These are phyloP conservation scores for Zanthoxylum bungeanum DNA, from an alignment of 345 rosid species.

Conservation along the genomic window DNA sequence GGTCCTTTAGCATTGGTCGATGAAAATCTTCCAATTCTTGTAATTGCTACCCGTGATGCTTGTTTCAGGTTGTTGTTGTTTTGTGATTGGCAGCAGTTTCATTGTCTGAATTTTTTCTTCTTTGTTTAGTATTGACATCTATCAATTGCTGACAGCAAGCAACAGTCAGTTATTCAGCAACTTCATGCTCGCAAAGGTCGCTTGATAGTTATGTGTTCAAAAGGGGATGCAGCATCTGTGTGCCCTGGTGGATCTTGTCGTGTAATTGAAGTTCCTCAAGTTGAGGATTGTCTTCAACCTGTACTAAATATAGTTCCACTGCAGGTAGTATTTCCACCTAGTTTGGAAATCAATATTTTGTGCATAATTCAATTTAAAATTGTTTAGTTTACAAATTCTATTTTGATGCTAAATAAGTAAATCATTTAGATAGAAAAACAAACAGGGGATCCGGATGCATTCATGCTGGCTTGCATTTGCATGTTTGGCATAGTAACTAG, in stretches of 20 bases:
- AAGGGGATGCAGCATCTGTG: constrained; percentile 80
- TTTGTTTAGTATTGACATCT: constrained; percentile 13
- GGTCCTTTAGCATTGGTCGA: constrained; percentile 97
- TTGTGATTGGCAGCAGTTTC: neutral
- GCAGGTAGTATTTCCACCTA: constrained; percentile 47
- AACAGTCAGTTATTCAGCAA: constrained; percentile 92
- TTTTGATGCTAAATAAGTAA: neutral
- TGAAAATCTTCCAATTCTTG: constrained; percentile 78
- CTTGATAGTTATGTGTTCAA: constrained; percentile 72
- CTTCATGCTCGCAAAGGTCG: constrained; percentile 90
- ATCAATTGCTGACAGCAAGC: constrained; percentile 54
- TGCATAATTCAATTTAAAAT: neutral
- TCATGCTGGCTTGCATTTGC: neutral
- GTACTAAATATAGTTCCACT: constrained; percentile 78
- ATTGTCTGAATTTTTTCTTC: neutral
- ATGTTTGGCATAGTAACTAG: neutral
- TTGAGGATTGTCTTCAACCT: constrained; percentile 95
- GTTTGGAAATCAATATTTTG: neutral
- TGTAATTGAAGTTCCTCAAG: constrained; percentile 80
- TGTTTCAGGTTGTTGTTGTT: constrained; percentile 63
- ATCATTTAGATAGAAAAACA: neutral
- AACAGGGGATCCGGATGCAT: neutral
- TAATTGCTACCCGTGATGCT: constrained; percentile 84
- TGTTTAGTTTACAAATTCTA: neutral
- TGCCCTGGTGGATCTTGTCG: constrained; percentile 71